phyloP scores from a whole-genome alignment of 23 red algal genomes.

The Gracilaria gracilis region DNA sequence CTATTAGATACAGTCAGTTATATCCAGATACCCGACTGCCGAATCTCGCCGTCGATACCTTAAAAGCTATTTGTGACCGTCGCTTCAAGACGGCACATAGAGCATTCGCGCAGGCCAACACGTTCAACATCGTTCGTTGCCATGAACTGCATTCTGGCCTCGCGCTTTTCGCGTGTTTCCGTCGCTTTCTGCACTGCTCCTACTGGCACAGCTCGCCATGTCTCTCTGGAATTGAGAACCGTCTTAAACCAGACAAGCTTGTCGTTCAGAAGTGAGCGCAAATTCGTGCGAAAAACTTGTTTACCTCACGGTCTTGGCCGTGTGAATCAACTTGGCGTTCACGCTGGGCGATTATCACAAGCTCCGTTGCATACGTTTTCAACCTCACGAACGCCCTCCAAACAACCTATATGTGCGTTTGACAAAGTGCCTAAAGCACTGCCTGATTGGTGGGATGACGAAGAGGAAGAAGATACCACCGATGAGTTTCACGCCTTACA shows the following conservation, averaged over 20 bases:
- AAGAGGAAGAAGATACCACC: constrained; percentile 55
- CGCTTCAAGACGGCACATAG: not conserved
- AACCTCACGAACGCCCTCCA: not conserved
- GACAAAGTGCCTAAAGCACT: constrained; percentile 59
- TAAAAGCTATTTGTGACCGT: not conserved
- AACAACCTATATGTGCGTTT: constrained; percentile 16
- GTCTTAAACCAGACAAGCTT: no score
- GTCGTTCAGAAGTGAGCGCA: not conserved
- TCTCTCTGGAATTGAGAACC: no score
- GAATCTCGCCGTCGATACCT: not conserved
- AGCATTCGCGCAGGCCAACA: not conserved
- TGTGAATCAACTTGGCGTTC: not conserved
- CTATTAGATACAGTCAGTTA: not conserved
- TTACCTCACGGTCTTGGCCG: not conserved
- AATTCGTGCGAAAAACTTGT: not conserved
- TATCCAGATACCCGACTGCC: not conserved
- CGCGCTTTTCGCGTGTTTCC: not conserved
- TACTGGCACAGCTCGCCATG: not conserved
- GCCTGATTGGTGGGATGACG: constrained; percentile 66
- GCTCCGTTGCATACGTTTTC: not conserved
- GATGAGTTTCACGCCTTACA: constrained; percentile 14
- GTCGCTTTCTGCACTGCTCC: not conserved
- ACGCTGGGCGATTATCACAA: not conserved
- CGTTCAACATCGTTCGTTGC: not conserved
- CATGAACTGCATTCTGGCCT: not conserved